Percentiles rank a stretch among this genome's conserved stretches.
phyloP scores from a whole-genome alignment of 1,284 basidiomycete genomes.

The Calocybe gambosa region DNA sequence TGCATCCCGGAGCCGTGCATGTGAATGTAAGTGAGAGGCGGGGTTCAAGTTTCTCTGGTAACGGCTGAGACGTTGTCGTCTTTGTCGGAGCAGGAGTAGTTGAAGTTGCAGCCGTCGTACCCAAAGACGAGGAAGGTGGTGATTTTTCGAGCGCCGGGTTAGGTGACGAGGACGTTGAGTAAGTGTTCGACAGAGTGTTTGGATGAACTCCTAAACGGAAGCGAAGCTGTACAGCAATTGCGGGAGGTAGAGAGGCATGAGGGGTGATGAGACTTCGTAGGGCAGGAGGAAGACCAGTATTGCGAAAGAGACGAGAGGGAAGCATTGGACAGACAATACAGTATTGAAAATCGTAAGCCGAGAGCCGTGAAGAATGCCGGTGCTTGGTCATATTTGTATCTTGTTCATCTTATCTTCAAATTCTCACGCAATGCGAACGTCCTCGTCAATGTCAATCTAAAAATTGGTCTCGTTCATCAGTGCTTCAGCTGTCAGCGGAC shows the following conservation, averaged over 20 bases:
- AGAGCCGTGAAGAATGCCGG: no score
- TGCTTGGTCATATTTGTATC: no score
- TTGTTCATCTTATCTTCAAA: no score
- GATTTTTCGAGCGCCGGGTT: not conserved
- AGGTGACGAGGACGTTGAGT: slow-evolving; percentile 13
- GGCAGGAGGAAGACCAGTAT: slow-evolving; percentile 32
- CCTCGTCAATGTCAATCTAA: no score
- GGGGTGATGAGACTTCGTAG: slow-evolving; percentile 33
- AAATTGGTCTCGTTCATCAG: no score
- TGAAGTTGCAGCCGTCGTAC: no score
- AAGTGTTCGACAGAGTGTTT: slow-evolving; percentile 13
- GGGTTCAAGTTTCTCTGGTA: slow-evolving; percentile 39
- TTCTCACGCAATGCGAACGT: no score
- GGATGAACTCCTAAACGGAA: slow-evolving; percentile 29
- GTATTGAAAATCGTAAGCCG: no score
- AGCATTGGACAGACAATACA: slow-evolving; percentile 25
- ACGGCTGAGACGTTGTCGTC: slow-evolving; percentile 24
- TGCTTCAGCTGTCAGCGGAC: no score
- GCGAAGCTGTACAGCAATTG: slow-evolving; percentile 31
- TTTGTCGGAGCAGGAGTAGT: slow-evolving; percentile 6
- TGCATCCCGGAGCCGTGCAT: slow-evolving; percentile 76
- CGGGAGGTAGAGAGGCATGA: slow-evolving; percentile 29
- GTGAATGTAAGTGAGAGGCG: slow-evolving; percentile 79
- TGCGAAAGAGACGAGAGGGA: slow-evolving; percentile 36
- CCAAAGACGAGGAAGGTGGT: not conserved